These are phyloP conservation scores for Flammula alnicola DNA, from an alignment of 1,284 basidiomycete genomes.

Conservation along the genomic window DNA sequence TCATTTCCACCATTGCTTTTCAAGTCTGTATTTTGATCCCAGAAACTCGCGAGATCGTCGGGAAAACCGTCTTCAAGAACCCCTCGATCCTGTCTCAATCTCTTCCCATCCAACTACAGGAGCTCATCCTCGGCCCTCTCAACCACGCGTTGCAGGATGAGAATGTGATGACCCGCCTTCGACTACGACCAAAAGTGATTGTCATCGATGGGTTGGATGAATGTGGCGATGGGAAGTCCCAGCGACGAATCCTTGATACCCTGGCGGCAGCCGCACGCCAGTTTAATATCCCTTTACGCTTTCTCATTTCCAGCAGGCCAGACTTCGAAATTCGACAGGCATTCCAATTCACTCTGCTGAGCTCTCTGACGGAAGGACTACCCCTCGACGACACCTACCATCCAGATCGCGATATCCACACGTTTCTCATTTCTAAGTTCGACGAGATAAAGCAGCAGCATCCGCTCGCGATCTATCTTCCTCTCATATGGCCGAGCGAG, in stretches of 20 bases:
- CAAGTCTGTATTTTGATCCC: slow-evolving; percentile 9
- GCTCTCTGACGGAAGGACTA: background rate
- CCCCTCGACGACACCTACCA: slow-evolving; percentile 11
- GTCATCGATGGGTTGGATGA: slow-evolving; percentile 19
- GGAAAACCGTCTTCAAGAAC: background rate
- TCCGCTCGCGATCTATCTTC: slow-evolving; percentile 12
- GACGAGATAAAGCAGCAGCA: slow-evolving; percentile 7
- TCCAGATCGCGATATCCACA: slow-evolving; percentile 12
- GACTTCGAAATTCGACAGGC: slow-evolving; percentile 10
- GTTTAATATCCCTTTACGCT: background rate
- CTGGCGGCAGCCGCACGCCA: background rate
- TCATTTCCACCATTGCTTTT: background rate
- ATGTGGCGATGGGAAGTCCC: slow-evolving; percentile 1
- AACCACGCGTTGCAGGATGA: background rate
- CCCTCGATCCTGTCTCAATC: slow-evolving; percentile 1
- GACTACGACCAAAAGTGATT: slow-evolving; percentile 4
- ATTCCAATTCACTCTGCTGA: background rate
- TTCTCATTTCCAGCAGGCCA: slow-evolving; percentile 18
- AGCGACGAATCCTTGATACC: slow-evolving; percentile 1
- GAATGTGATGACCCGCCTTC: background rate
- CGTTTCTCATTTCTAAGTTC: slow-evolving; percentile 16
- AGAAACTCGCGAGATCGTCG: background rate
- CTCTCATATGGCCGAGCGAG: slow-evolving; percentile 16
- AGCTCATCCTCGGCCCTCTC: background rate
- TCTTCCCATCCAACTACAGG: slow-evolving; percentile 1